phyloP scores from a whole-genome alignment of 2,329 filamentous ascomycete species.

The Pseudogymnoascus sp. region DNA sequence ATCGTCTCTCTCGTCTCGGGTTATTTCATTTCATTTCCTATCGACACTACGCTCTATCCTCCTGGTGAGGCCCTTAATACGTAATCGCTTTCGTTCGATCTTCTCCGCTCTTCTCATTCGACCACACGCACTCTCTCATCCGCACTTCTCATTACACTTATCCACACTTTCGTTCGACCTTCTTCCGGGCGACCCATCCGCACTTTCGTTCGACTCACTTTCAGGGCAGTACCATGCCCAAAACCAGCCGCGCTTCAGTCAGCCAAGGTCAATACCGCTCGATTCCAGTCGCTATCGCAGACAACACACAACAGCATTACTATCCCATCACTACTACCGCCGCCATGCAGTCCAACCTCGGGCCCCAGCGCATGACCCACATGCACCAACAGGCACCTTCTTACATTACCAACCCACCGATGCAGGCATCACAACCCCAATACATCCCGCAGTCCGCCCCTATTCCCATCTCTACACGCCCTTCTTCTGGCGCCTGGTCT shows the following conservation, averaged over 20 bases:
- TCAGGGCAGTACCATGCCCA: slow-evolving; percentile 22
- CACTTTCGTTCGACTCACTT: slow-evolving; percentile 9
- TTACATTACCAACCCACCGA: slow-evolving; percentile 14
- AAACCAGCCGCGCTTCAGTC: slow-evolving; percentile 19
- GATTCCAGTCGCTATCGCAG: slow-evolving; percentile 18
- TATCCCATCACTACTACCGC: slow-evolving; percentile 15
- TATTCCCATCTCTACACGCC: slow-evolving; percentile 30
- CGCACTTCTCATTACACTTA: slow-evolving; percentile 9
- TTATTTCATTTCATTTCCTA: slow-evolving; percentile 13
- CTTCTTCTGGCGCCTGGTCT: slow-evolving; percentile 63
- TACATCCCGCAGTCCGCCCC: slow-evolving; percentile 13
- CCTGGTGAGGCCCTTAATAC: slow-evolving; percentile 25
- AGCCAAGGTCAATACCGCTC: slow-evolving; percentile 24
- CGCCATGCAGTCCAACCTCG: slow-evolving; percentile 17
- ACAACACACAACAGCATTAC: slow-evolving; percentile 17
- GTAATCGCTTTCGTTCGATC: slow-evolving; percentile 17
- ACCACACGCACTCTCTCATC: slow-evolving; percentile 10
- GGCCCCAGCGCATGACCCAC: slow-evolving; percentile 14
- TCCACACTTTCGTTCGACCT: slow-evolving; percentile 9
- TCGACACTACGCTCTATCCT: slow-evolving; percentile 18
- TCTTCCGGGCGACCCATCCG: slow-evolving; percentile 11
- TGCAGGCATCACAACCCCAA: slow-evolving; percentile 11
- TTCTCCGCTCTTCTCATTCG: slow-evolving; percentile 4
- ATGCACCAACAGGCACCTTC: slow-evolving; percentile 11
- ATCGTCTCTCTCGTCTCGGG: slow-evolving; percentile 5